These are phyloP conservation scores for Waltiozyma sp. DNA, from an alignment of 1,139 yeast genomes.

Conservation along the genomic window DNA sequence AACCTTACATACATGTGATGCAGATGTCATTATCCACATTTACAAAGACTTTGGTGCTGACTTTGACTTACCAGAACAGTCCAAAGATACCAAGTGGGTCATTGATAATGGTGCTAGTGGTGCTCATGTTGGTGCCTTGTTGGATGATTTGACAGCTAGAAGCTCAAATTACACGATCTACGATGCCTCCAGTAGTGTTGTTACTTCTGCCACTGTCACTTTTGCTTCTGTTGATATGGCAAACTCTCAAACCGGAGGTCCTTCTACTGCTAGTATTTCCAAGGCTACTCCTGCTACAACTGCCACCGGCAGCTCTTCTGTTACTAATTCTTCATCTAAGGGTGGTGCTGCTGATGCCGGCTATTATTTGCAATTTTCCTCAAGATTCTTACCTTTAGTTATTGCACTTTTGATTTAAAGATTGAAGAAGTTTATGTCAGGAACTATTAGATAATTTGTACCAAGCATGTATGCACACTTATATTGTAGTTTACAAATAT, in stretches of 20 bases:
- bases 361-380: neutral
- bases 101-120: conserved; percentile 43
- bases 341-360: neutral
- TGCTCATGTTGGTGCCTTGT: conserved; percentile 37
- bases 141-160: conserved; percentile 27
- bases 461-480: too few species aligned
- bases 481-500: too few species aligned
- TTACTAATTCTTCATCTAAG: conserved; percentile 9
- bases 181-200: conserved; percentile 40
- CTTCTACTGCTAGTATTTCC: conserved; percentile 20
- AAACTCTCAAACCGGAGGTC: conserved; percentile 28
- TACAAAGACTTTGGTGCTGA: conserved; percentile 30
- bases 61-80: conserved; percentile 33
- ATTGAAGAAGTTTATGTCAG: too few species aligned
- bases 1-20: conserved; percentile 41
- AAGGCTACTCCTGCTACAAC: conserved; percentile 15
- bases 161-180: conserved; percentile 33
- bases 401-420: neutral
- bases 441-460: too few species aligned
- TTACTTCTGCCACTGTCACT: conserved; percentile 45
- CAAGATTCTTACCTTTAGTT: neutral
- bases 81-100: conserved; percentile 28
- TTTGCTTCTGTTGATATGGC: conserved; percentile 30
- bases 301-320: conserved; percentile 12
- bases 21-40: conserved; percentile 29